Evolutionary conservation across 2,329 filamentous ascomycete species (phyloP).

Genomic region (Parastagonospora nodorum): DNA sequence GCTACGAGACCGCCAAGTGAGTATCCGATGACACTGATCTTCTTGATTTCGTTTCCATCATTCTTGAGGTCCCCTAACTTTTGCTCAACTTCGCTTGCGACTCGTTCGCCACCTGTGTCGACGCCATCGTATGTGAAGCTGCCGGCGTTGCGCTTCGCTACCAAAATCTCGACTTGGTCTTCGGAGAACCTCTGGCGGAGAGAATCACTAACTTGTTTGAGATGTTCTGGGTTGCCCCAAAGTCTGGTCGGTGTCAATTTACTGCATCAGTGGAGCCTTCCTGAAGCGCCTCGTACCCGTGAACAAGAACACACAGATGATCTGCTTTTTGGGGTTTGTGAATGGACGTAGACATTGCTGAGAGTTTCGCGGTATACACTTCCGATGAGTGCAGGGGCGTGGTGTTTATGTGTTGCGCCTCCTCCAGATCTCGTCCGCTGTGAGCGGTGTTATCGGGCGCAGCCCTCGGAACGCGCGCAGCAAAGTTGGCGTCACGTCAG

Average conservation of each 20-base stretch:
- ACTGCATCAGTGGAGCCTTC: not conserved
- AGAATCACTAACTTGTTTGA: slow-evolving; percentile 69
- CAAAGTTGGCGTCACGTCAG: slow-evolving; percentile 1
- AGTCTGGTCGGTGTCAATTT: slow-evolving; percentile 55
- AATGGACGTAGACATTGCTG: slow-evolving; percentile 20
- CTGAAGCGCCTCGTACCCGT: slow-evolving; percentile 61
- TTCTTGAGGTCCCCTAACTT: slow-evolving; percentile 59
- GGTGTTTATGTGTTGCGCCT: slow-evolving; percentile 16
- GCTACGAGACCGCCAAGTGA: slow-evolving; percentile 86
- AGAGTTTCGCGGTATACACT: not conserved
- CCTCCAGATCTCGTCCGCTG: slow-evolving; percentile 26
- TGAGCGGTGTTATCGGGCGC: slow-evolving; percentile 19
- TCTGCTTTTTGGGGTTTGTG: slow-evolving; percentile 49
- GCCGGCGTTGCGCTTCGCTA: slow-evolving; percentile 74
- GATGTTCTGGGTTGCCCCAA: slow-evolving; percentile 80
- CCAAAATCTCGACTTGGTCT: slow-evolving; percentile 70
- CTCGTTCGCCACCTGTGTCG: slow-evolving; percentile 70
- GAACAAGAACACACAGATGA: slow-evolving; percentile 78
- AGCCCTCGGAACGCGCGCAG: slow-evolving; percentile 3
- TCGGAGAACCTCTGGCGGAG: slow-evolving; percentile 65
- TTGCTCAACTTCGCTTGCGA: slow-evolving; percentile 67
- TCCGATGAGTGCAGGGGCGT: slow-evolving; percentile 11
- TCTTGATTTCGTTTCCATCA: slow-evolving; percentile 73
- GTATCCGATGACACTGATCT: slow-evolving; percentile 87
- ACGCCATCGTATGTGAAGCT: slow-evolving; percentile 72